Evolutionary conservation across 768 basidiomycete genomes (phyloP), one percentile per base, ranked within the genome.

Genomic region (Gautieria morchelliformis): DNA sequence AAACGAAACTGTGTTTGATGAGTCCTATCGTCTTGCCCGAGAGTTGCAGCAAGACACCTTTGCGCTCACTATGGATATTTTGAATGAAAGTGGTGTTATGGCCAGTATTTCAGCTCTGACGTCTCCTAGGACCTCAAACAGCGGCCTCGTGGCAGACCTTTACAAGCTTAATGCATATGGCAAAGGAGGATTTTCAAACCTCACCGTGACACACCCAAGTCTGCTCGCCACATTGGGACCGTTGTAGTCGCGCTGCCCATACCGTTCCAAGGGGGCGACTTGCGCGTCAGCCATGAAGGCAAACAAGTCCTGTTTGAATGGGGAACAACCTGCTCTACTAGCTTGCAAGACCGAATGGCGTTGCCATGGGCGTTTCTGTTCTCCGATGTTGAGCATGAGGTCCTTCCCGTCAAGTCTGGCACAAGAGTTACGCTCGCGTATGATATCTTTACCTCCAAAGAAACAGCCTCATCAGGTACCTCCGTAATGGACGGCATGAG

Each of bases 101-200:
- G 65, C 35, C 6, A 54, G 19, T n/a, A 54, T 54, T 42, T n/a
- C 10, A 5, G 12, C 35, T 27, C 37, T 54, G n/a, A 69, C 24
- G 41, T 57, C 10, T 61, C 73, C 42, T 60, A 62, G 12, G 48
- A 56, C 14, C 24, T 42, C 8, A 63, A 59, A 47, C 10, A 61
- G 65, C 0, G 74, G 78, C 59, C 59, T 76, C 7, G 27, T 41
- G 32, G 17, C 32, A 44, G 4, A 19, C 35, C 20, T 41, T 7
- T 75, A 76, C 63, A 78, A 79, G 59, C 63, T 78, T 52, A 75
- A 78, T 47, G 71, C 78, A 1, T 77, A 78, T 52, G 12, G 19
- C n/a, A 2, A n/a, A 9, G 40, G 42, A 7, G 53, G 35, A 17
- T 59, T 61, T 61, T 61, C 53, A 61, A 61, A 37, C 44, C 61